These are phyloP conservation scores for Penicillium sp. DNA, from an alignment of 2,329 filamentous ascomycete species.

Conservation along the genomic window DNA sequence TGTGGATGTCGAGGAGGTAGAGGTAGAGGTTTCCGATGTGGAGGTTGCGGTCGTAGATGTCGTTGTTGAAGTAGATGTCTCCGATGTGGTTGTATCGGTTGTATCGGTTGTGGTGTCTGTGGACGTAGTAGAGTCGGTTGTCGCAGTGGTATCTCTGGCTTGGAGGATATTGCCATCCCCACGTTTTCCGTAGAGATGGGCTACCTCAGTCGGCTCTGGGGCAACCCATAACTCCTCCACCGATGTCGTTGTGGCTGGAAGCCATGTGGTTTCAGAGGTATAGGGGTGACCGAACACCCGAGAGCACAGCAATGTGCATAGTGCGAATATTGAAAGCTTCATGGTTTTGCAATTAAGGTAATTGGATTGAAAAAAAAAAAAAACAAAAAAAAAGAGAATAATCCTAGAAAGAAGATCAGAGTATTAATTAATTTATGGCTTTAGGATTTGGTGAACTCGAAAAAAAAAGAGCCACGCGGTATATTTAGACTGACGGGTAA, in stretches of 20 bases:
- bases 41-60: background rate
- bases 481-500: background rate
- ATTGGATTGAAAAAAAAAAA: background rate
- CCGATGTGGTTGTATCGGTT: background rate
- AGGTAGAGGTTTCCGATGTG: background rate
- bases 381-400: background rate
- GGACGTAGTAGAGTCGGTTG: background rate
- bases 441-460: background rate
- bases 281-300: constrained; percentile 2
- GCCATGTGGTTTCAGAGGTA: background rate
- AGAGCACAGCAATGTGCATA: background rate
- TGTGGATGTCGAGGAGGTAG: background rate
- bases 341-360: background rate
- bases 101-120: background rate
- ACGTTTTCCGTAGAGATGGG: background rate
- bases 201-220: background rate
- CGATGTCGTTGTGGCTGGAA: background rate
- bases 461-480: background rate
- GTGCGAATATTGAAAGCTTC: background rate
- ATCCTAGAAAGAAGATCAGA: background rate
- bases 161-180: background rate
- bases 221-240: too few relatives aligned
- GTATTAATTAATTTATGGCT: background rate
- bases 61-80: constrained; percentile 4
- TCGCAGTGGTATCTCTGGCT: background rate